Conservation (phyloP, 2,329 filamentous ascomycete genomes). For the Aspergillus caelatus region DNA sequence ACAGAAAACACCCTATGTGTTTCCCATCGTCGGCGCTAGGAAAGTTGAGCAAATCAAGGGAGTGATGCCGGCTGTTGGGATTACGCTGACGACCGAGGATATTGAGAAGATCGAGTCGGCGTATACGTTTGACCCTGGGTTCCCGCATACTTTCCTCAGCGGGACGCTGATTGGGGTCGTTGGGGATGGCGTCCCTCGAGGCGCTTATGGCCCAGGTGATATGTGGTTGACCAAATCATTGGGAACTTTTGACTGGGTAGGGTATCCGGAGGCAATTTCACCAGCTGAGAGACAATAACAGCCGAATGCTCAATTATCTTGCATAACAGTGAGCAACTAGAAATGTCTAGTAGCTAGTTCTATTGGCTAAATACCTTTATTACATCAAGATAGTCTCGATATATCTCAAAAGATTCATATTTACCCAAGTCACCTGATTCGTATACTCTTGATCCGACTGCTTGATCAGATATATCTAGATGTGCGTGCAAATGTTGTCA, state of each 20-base stretch:
- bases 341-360: too few relatives aligned
- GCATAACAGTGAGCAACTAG: too few relatives aligned
- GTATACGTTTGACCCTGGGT: slow-evolving; percentile 57
- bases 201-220: neutral
- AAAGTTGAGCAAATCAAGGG: slow-evolving; percentile 54
- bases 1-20: slow-evolving; percentile 52
- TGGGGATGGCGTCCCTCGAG: neutral
- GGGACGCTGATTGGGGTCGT: neutral
- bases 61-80: slow-evolving; percentile 57
- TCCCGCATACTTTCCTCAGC: slow-evolving; percentile 42
- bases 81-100: slow-evolving; percentile 56
- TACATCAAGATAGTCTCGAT: too few relatives aligned
- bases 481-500: neutral
- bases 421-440: neutral
- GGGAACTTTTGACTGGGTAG: neutral
- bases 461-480: neutral
- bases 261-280: neutral
- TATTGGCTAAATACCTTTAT: too few relatives aligned
- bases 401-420: neutral
- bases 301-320: neutral
- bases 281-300: neutral
- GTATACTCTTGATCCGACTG: neutral
- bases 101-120: slow-evolving; percentile 57
- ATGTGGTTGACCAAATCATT: neutral
- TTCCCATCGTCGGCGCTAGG: slow-evolving; percentile 56